Percentiles rank a stretch among this genome's conserved stretches.
phyloP scores from a whole-genome alignment of 805 yeast genomes.

The Metschnikowia noctiluminum region DNA sequence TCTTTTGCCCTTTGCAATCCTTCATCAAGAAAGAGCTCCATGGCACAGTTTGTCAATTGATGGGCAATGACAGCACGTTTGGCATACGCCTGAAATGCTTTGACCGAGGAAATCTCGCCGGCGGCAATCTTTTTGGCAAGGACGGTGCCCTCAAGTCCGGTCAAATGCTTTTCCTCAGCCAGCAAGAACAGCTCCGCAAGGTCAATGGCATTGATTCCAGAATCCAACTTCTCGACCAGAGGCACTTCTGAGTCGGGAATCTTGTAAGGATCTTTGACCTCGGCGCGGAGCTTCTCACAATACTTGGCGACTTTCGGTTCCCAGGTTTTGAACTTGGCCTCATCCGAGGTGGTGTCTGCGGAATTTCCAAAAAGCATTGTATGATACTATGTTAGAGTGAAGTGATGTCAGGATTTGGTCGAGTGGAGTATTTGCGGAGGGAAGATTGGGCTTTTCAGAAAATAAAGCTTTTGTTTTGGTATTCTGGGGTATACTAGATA shows the following conservation, averaged over 20 bases:
- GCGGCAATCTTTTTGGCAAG: constrained; percentile 15
- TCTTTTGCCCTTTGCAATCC: constrained; percentile 18
- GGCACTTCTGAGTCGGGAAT: constrained; percentile 14
- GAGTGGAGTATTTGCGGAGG: no score
- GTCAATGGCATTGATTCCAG: constrained; percentile 15
- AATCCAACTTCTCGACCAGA: constrained; percentile 14
- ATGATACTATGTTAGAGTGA: background rate
- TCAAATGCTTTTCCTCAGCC: constrained; percentile 11
- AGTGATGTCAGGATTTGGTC: background rate
- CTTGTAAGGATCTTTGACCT: constrained; percentile 17
- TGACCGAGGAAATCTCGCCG: constrained; percentile 14
- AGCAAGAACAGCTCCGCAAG: constrained; percentile 10
- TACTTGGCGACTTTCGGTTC: constrained; percentile 33
- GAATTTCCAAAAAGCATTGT: constrained; percentile 5
- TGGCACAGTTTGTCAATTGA: constrained; percentile 20
- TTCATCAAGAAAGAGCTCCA: constrained; percentile 20
- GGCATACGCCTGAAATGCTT: constrained; percentile 16
- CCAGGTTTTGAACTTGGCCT: constrained; percentile 17
- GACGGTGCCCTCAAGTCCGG: constrained; percentile 11
- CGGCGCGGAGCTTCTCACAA: constrained; percentile 21
- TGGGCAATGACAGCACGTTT: constrained; percentile 19
- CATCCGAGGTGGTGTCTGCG: constrained; percentile 10
- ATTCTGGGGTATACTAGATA: no score
- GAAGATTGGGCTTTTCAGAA: no score
- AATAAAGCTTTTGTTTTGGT: no score